Conservation (phyloP, 1,284 basidiomycete species). For the Laetiporus sulphureus region DNA sequence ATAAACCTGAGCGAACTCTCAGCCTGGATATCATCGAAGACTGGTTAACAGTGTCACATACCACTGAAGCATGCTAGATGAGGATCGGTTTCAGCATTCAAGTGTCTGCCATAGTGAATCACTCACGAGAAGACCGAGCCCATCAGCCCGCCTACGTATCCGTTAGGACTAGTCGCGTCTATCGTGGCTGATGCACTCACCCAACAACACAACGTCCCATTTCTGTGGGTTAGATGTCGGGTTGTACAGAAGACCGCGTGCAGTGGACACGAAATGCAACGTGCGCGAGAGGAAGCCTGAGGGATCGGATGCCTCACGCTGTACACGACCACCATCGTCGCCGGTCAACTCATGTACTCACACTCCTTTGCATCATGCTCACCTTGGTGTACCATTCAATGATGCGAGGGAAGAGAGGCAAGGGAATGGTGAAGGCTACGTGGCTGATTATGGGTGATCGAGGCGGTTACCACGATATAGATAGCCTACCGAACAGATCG, state of each 20-base stretch:
- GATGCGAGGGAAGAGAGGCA: constrained; percentile 84
- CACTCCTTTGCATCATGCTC: constrained; percentile 18
- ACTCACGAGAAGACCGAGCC: constrained; percentile 85
- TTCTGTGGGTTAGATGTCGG: constrained; percentile 54
- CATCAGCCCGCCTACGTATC: constrained; percentile 66
- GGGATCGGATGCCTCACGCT: constrained; percentile 68
- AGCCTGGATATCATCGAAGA: too few relatives aligned
- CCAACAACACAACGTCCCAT: constrained; percentile 83
- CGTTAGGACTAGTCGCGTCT: neutral
- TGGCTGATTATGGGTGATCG: too few relatives aligned
- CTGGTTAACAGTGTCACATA: neutral
- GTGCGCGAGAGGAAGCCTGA: constrained; percentile 67
- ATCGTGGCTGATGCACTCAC: constrained; percentile 27
- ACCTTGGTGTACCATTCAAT: constrained; percentile 86
- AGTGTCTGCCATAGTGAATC: neutral
- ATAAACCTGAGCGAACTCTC: constrained; percentile 38
- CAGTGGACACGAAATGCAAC: constrained; percentile 52
- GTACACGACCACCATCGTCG: constrained; percentile 3
- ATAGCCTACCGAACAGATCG: constrained; percentile 67
- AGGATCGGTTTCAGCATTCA: neutral
- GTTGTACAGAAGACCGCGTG: constrained; percentile 58
- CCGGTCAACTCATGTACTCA: neutral
- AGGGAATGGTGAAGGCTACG: constrained; percentile 87
- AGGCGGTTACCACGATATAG: too few relatives aligned
- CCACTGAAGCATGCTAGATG: constrained; percentile 5